Conservation (phyloP, 441 rosid species). For the Francoa sonchifolia region DNA sequence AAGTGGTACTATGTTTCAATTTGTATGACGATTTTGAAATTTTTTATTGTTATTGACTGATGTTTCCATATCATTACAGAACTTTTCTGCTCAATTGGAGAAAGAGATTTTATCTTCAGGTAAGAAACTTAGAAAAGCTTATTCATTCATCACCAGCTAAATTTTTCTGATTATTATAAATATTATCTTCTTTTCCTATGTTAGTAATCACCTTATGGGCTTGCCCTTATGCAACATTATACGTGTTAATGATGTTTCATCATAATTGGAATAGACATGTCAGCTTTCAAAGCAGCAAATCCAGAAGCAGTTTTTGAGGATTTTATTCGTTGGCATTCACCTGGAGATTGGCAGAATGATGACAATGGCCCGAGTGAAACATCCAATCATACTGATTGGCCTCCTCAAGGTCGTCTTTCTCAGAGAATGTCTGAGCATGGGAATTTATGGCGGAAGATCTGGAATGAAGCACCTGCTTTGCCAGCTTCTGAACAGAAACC, state of each 20-base stretch:
- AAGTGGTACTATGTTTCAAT: neutral
- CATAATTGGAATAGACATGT: constrained; percentile 69
- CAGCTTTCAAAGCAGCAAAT: constrained; percentile 98
- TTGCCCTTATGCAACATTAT: no score
- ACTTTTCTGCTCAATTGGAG: constrained; percentile 95
- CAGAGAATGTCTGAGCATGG: constrained; percentile 88
- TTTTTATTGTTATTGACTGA: constrained; percentile 11
- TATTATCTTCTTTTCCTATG: neutral
- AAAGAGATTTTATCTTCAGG: constrained; percentile 78
- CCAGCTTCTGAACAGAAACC: constrained; percentile 80
- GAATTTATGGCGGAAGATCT: constrained; percentile 80
- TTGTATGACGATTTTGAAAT: neutral
- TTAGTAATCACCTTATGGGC: neutral
- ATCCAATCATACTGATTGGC: constrained; percentile 55
- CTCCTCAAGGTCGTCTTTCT: constrained; percentile 83
- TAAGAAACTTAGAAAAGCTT: constrained; percentile 14
- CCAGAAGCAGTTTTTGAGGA: constrained; percentile 90
- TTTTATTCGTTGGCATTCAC: constrained; percentile 98
- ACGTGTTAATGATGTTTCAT: no score
- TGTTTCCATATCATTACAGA: constrained; percentile 40
- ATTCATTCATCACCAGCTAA: neutral
- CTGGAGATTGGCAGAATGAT: constrained; percentile 79
- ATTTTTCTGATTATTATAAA: neutral
- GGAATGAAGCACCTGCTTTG: constrained; percentile 81
- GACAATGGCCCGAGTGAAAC: constrained; percentile 26